Base-by-base conservation (phyloP, 208 protist genomes). In the Willaertia magna region DNA sequence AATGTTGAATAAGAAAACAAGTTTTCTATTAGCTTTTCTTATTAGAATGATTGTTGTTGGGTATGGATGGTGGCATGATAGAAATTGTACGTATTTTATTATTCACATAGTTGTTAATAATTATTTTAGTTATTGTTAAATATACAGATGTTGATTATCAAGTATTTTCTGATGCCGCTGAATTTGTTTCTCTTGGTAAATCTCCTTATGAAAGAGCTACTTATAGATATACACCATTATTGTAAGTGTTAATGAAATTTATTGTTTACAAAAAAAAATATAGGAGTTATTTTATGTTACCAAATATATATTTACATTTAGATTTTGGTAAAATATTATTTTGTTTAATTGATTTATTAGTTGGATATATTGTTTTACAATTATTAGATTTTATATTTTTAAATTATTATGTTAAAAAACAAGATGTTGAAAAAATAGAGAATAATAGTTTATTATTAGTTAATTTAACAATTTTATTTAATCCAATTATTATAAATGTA, bases 61-160 rank as follows among this genome's bases (percentile, higher is more conserved):
- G 11, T 82, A 82, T 82, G 12, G 30, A 6, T 6, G 18, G 0
- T 82, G 46, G 42, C 76, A 82, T 52, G 76, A 82, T 40, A 30
- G 44, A 16, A 82, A 30, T 40, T 82, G 74, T 79, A 79, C 6
- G 74, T 47, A 9, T 34, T 74, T 40, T n/a, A n/a, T n/a, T n/a
- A n/a, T n/a, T n/a, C n/a, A n/a, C n/a, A n/a, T n/a, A n/a, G n/a
- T 22, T 55, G 14, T 22, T 20, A 55, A 11, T 55, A 55, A 55
- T 20, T 22, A 55, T 22, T 22, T 55, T 44, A 81, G 76, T 94
- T 49, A 87, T 90, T 16, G 93, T 98, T 30, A 96, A 97, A 91
- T 98, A 97, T 87, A 98, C 96, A 11, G 96, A 98, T 88, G 96
- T 98, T 40, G 96, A 98, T 90, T 98, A 98, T 88, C 91, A 91